Evolutionary conservation across 2,329 filamentous ascomycete species (phyloP).

Genomic region (Aspergillus udagawae): DNA sequence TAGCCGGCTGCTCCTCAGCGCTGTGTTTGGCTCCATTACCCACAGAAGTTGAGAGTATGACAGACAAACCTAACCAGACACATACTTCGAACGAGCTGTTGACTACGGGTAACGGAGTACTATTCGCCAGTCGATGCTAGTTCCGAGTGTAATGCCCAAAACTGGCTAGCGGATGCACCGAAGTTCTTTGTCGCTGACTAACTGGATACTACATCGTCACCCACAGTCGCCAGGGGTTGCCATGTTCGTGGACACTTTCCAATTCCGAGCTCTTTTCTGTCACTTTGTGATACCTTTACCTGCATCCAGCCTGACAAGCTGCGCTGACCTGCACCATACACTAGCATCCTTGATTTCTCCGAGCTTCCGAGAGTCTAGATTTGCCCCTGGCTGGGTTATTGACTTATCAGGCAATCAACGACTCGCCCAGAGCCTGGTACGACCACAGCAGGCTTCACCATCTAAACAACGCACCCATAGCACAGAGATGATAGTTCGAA

Average conservation of each 20-base stretch:
- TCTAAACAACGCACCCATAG: not conserved
- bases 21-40: too few relatives aligned
- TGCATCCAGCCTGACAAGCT: not conserved
- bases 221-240: not conserved
- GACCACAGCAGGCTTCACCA: not conserved
- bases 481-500: not conserved
- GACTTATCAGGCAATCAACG: not conserved
- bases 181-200: constrained; percentile 6
- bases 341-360: not conserved
- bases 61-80: too few relatives aligned
- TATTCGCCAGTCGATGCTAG: not conserved
- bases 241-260: not conserved
- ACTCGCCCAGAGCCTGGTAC: not conserved
- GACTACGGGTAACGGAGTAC: not conserved
- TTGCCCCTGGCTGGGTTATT: not conserved
- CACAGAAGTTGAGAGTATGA: too few relatives aligned
- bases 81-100: too few relatives aligned
- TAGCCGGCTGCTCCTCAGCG: not conserved
- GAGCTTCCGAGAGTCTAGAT: not conserved
- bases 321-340: not conserved
- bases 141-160: too few relatives aligned
- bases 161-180: not conserved
- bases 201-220: not conserved
- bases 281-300: not conserved
- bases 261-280: too few relatives aligned